These are phyloP conservation scores for Lichtheimia ramosa DNA, from an alignment of 371 early-diverging fungal species.

Conservation along the genomic window DNA sequence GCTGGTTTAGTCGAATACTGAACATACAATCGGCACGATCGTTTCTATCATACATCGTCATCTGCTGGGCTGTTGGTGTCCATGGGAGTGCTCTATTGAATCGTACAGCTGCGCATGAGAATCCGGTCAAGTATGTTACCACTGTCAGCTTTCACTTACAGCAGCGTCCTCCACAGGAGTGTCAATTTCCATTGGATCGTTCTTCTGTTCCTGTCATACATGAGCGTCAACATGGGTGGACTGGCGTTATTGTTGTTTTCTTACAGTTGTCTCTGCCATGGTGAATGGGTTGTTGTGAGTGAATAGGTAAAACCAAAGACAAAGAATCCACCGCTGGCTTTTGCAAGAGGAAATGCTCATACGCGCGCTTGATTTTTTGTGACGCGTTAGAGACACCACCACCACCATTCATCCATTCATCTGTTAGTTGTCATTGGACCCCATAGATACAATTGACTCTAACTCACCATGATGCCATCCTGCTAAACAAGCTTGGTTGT, in stretches of 20 bases:
- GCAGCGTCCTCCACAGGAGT: slow-evolving; percentile 5
- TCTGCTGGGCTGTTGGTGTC: slow-evolving; percentile 2
- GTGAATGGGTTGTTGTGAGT: no score
- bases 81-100: slow-evolving; percentile 4
- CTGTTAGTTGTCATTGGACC: no score
- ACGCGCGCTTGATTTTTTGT: no score
- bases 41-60: slow-evolving; percentile 5
- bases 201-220: neutral
- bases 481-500: no score
- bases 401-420: no score
- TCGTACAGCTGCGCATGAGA: neutral
- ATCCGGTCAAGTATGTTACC: neutral
- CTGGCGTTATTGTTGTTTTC: neutral
- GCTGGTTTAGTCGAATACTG: slow-evolving; percentile 1
- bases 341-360: no score
- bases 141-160: neutral
- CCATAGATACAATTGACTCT: no score
- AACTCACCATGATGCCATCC: no score
- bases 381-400: no score
- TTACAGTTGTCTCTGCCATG: slow-evolving; percentile 1
- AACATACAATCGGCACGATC: neutral
- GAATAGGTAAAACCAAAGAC: no score
- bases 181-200: slow-evolving; percentile 10
- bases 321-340: no score
- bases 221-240: neutral